Percentiles rank a stretch among this genome's conserved stretches.
These are phyloP conservation scores for Grosmannia serpens DNA, from an alignment of 2,329 filamentous ascomycete species.

Conservation along the genomic window DNA sequence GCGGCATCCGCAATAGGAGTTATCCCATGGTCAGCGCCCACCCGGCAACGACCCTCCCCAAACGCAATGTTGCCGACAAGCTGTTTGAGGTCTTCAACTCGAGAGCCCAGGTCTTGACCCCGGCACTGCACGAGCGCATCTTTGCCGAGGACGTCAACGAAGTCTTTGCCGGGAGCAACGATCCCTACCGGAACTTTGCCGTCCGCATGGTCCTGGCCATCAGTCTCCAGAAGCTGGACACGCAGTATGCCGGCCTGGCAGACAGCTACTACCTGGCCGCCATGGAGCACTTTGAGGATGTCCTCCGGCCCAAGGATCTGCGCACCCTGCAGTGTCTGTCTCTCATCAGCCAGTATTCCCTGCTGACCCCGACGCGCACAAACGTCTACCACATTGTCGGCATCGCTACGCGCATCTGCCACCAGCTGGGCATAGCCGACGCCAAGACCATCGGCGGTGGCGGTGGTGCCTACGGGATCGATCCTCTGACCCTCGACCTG, in stretches of 20 bases:
- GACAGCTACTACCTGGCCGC: constrained; percentile 93
- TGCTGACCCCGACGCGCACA: constrained; percentile 82
- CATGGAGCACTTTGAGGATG: constrained; percentile 69
- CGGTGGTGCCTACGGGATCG: constrained; percentile 45
- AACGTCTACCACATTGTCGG: constrained; percentile 91
- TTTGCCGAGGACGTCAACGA: constrained; percentile 67
- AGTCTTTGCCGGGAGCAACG: constrained; percentile 64
- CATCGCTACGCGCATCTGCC: constrained; percentile 74
- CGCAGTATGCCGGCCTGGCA: constrained; percentile 81
- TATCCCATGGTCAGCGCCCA: constrained; percentile 85
- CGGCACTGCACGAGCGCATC: constrained; percentile 72
- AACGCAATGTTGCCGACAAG: constrained; percentile 59
- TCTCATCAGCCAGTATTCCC: constrained; percentile 80
- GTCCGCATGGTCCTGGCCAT: constrained; percentile 89
- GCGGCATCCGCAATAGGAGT: constrained; percentile 62
- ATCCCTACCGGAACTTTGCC: constrained; percentile 79
- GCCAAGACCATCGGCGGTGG: constrained; percentile 73
- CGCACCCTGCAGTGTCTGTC: constrained; percentile 84
- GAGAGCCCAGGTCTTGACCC: constrained; percentile 86
- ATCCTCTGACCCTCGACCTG: constrained; percentile 77
- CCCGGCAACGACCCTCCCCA: constrained; percentile 65
- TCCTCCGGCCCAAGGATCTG: constrained; percentile 80
- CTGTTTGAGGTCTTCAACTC: constrained; percentile 77
- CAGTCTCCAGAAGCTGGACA: constrained; percentile 83
- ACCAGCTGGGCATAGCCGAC: constrained; percentile 77